Conservation (phyloP, 441 rosid species). For the Bocquillonia castaneifolia region DNA sequence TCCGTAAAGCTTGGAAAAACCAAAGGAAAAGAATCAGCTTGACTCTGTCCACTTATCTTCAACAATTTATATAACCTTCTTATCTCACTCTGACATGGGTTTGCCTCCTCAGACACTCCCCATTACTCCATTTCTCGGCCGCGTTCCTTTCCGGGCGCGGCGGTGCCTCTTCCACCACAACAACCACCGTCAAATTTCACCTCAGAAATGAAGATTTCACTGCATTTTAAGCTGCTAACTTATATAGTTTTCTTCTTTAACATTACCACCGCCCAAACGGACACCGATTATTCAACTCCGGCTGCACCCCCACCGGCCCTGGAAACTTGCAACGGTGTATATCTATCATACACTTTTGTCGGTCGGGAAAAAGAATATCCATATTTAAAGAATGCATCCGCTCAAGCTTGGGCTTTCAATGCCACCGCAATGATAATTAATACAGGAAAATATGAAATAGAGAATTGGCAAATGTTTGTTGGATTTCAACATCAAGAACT, state of each 20-base stretch:
- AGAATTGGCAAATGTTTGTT: slow-evolving; percentile 64
- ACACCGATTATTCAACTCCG: slow-evolving; percentile 20
- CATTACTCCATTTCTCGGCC: slow-evolving; percentile 20
- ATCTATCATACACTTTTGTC: slow-evolving; percentile 50
- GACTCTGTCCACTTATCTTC: slow-evolving; percentile 29
- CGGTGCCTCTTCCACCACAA: not conserved
- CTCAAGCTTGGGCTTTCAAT: slow-evolving; percentile 82
- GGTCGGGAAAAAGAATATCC: slow-evolving; percentile 50
- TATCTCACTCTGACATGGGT: slow-evolving; percentile 25
- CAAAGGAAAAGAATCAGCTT: slow-evolving; percentile 51
- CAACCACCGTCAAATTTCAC: not conserved
- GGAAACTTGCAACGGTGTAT: slow-evolving; percentile 58
- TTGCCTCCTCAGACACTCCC: slow-evolving; percentile 24
- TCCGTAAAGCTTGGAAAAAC: slow-evolving; percentile 47
- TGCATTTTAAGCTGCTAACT: slow-evolving; percentile 11
- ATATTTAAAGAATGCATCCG: slow-evolving; percentile 47
- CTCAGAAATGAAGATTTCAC: slow-evolving; percentile 29
- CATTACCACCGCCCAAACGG: slow-evolving; percentile 37
- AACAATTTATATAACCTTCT: slow-evolving; percentile 22
- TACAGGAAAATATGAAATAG: slow-evolving; percentile 53
- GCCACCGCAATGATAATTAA: slow-evolving; percentile 63
- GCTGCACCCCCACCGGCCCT: slow-evolving; percentile 47
- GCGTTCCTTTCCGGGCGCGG: slow-evolving; percentile 28
- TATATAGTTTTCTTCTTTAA: slow-evolving; percentile 5
- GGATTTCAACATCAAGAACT: slow-evolving; percentile 67